These are phyloP conservation scores for Niveomyces coronatus DNA, from an alignment of 2,329 filamentous ascomycete species.

Conservation along the genomic window DNA sequence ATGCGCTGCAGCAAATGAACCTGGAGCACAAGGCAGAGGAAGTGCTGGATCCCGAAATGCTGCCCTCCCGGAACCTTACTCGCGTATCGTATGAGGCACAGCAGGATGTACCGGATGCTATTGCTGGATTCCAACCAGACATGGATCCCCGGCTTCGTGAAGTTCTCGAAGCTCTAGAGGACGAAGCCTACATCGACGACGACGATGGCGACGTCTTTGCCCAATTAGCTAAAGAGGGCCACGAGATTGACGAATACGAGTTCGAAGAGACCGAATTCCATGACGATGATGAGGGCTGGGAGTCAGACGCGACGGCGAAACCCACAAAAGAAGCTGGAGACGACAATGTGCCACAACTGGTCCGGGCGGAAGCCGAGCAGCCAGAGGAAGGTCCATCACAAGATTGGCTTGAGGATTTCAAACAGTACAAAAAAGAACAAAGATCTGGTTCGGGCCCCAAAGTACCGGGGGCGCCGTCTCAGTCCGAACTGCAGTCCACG, in stretches of 20 bases:
- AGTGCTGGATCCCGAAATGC: slow-evolving; percentile 61
- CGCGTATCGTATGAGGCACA: slow-evolving; percentile 80
- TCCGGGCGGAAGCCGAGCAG: slow-evolving; percentile 32
- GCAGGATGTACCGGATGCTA: slow-evolving; percentile 82
- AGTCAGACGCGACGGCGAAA: slow-evolving; percentile 86
- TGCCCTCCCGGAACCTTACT: slow-evolving; percentile 70
- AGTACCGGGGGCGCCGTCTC: slow-evolving; percentile 32
- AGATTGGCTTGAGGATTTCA: slow-evolving; percentile 87
- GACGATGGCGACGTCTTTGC: slow-evolving; percentile 81
- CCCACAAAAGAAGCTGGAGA: slow-evolving; percentile 49
- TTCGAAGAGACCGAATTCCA: slow-evolving; percentile 59
- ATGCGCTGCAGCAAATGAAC: slow-evolving; percentile 60
- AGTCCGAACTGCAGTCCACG: slow-evolving; percentile 58
- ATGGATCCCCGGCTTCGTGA: slow-evolving; percentile 93
- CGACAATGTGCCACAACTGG: slow-evolving; percentile 37
- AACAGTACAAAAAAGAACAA: slow-evolving; percentile 83
- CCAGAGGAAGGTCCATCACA: slow-evolving; percentile 56
- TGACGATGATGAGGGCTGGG: slow-evolving; percentile 75
- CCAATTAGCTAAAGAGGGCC: slow-evolving; percentile 55
- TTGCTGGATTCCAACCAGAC: slow-evolving; percentile 90
- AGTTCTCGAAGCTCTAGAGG: slow-evolving; percentile 84
- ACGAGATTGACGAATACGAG: slow-evolving; percentile 68
- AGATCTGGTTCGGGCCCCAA: slow-evolving; percentile 31
- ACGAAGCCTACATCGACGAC: slow-evolving; percentile 85
- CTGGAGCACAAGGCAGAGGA: slow-evolving; percentile 43